Evolutionary conservation across 768 basidiomycete species (phyloP).

Genomic region (Cystobasidium onofrii): DNA sequence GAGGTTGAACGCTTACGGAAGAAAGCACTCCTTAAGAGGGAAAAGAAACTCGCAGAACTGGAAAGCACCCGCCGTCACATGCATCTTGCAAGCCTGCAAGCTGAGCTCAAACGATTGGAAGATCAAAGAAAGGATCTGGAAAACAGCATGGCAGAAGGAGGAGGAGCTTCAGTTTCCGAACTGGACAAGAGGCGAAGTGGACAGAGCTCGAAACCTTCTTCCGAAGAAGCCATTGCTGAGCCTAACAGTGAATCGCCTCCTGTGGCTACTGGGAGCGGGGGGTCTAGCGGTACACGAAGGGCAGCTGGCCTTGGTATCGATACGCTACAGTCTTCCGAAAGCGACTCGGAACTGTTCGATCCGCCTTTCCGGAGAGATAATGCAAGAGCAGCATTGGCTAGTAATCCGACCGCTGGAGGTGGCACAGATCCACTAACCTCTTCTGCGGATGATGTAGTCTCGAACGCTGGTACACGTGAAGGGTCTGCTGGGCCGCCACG

Average conservation of each 20-base stretch:
- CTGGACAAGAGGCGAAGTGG: background rate
- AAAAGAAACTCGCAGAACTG: constrained; percentile 28
- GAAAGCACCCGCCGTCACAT: background rate
- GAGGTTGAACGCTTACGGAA: constrained; percentile 40
- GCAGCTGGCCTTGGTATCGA: background rate
- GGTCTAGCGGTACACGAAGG: background rate
- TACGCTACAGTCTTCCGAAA: background rate
- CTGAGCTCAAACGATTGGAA: background rate
- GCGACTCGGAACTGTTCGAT: constrained; percentile 6
- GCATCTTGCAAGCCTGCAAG: background rate
- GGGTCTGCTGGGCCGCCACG: background rate
- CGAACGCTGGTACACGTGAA: background rate
- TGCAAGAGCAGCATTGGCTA: background rate
- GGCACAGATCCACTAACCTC: background rate
- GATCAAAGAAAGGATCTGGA: background rate
- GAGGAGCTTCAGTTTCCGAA: background rate
- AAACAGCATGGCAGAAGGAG: background rate
- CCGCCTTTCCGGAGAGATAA: background rate
- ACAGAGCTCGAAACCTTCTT: background rate
- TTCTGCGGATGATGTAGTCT: background rate
- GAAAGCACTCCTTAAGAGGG: constrained; percentile 41
- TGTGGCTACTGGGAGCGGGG: background rate
- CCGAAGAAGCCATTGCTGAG: background rate
- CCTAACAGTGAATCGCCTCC: background rate
- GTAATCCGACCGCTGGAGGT: background rate